A percentile compares a stretch with the other conserved stretches of the same genome.
Evolutionary conservation across 2,329 filamentous ascomycete species (phyloP).

Genomic region (Metarhizium album): DNA sequence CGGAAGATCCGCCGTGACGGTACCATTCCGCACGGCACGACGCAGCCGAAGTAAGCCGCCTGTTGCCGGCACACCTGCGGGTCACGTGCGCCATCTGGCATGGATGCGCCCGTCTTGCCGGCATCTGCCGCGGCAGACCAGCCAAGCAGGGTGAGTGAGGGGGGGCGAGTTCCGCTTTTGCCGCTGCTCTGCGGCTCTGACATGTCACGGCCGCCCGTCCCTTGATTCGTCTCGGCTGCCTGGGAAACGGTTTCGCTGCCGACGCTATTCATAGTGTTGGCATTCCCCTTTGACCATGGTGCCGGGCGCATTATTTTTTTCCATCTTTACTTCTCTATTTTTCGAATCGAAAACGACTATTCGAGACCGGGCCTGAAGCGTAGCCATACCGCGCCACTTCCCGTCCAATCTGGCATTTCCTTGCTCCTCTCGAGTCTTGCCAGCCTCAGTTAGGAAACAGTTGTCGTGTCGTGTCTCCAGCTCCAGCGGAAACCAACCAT

Average conservation of each 20-base stretch:
- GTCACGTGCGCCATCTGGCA: no score
- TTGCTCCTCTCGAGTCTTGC: no score
- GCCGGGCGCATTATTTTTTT: no score
- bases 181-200: background rate
- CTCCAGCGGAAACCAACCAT: constrained; percentile 18
- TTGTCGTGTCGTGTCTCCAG: no score
- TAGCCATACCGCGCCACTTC: no score
- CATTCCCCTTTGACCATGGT: background rate
- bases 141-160: no score
- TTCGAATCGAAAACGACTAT: no score
- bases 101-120: background rate
- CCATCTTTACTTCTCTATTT: no score
- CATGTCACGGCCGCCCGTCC: background rate
- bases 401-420: no score
- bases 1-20: constrained; percentile 1
- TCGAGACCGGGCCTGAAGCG: no score
- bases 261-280: no score
- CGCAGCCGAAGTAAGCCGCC: constrained; percentile 30
- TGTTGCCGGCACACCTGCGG: constrained; percentile 19
- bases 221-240: background rate
- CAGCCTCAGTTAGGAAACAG: no score
- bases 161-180: background rate
- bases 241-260: background rate
- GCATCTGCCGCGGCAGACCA: background rate
- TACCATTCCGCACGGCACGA: constrained; percentile 14